Conservation (phyloP, 2,329 filamentous ascomycete genomes). For the Aureobasidium melanogenum region DNA sequence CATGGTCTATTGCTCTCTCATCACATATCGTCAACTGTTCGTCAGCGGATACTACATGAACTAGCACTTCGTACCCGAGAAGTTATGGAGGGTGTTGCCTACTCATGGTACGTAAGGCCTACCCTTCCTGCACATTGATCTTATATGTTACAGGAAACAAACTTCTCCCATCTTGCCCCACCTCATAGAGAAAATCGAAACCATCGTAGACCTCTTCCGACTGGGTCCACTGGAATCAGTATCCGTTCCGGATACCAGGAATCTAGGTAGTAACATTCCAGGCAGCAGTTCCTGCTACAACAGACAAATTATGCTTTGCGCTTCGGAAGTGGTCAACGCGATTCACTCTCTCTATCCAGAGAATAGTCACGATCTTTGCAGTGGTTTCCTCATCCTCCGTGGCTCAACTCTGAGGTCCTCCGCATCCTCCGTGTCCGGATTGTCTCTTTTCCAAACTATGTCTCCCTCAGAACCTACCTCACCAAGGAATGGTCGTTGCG, state of each 20-base stretch:
- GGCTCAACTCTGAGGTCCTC: slow-evolving; percentile 37
- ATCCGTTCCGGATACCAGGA: background rate
- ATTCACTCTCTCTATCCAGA: slow-evolving; percentile 80
- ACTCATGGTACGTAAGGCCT: slow-evolving; percentile 50
- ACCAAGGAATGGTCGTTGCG: background rate
- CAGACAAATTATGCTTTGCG: slow-evolving; percentile 43
- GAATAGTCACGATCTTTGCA: slow-evolving; percentile 45
- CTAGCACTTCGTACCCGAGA: slow-evolving; percentile 73
- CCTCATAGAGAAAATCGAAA: slow-evolving; percentile 62
- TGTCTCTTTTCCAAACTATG: slow-evolving; percentile 38
- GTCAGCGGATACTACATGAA: slow-evolving; percentile 64
- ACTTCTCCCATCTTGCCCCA: slow-evolving; percentile 54
- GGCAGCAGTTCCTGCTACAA: background rate
- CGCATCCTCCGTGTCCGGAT: slow-evolving; percentile 40
- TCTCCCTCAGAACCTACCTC: background rate
- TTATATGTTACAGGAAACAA: slow-evolving; percentile 40
- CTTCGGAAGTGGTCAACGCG: slow-evolving; percentile 69
- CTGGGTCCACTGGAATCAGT: background rate
- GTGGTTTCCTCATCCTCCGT: background rate
- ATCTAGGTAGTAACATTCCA: slow-evolving; percentile 20
- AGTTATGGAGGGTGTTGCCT: slow-evolving; percentile 49
- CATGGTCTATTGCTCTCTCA: slow-evolving; percentile 69
- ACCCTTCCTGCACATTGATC: slow-evolving; percentile 3
- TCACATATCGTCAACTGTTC: slow-evolving; percentile 82
- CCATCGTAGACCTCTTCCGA: slow-evolving; percentile 56